Evolutionary conservation across 345 rosid species (phyloP).

Genomic region (Alliaria petiolata): DNA sequence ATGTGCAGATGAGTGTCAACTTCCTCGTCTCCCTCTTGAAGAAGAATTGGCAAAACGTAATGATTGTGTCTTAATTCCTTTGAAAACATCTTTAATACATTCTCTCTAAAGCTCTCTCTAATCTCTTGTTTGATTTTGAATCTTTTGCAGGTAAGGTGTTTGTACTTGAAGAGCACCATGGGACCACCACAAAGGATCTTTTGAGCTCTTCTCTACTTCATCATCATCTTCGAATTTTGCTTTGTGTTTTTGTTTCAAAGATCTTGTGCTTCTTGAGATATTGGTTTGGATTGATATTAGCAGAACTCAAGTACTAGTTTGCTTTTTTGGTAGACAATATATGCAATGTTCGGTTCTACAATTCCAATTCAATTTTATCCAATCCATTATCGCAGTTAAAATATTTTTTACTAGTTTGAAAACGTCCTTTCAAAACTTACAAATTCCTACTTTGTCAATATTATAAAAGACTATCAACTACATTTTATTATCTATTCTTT

Average conservation of each 20-base stretch:
- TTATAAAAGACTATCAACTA: too few relatives aligned
- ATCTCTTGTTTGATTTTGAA: too few relatives aligned
- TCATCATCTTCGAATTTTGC: background rate
- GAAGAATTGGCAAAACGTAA: constrained; percentile 71
- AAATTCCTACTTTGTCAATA: too few relatives aligned
- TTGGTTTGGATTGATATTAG: constrained; percentile 25
- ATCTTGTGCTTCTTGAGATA: constrained; percentile 4
- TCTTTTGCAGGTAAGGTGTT: constrained; percentile 50
- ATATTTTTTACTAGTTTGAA: too few relatives aligned
- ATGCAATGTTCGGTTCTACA: background rate
- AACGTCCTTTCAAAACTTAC: too few relatives aligned
- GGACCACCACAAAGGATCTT: constrained; percentile 56
- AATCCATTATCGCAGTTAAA: too few relatives aligned
- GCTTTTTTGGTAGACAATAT: constrained; percentile 19
- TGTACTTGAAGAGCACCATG: constrained; percentile 64
- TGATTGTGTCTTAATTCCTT: too few relatives aligned
- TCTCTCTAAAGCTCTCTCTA: background rate
- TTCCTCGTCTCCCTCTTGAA: constrained; percentile 68
- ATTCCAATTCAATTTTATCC: background rate
- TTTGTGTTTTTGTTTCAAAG: constrained; percentile 11
- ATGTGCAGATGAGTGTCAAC: constrained; percentile 63
- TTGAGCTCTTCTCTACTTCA: background rate
- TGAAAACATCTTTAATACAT: background rate
- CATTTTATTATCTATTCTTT: too few relatives aligned
- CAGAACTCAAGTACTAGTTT: background rate